Percentiles rank a stretch among this genome's conserved stretches.
phyloP scores from a whole-genome alignment of 768 basidiomycete genomes.

The Suillus alpinus region DNA sequence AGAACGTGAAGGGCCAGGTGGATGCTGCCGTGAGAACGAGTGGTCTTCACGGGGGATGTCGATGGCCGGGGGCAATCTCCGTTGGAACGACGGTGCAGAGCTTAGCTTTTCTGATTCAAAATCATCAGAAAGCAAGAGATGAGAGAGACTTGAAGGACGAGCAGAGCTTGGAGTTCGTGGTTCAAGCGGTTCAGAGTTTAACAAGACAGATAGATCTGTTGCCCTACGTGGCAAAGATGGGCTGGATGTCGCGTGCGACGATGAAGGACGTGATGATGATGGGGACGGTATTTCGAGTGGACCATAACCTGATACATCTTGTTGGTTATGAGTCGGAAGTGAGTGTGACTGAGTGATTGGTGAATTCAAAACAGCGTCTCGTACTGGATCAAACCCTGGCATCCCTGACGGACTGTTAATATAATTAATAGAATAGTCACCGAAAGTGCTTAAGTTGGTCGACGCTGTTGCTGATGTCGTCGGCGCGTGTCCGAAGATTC shows the following conservation, averaged over 20 bases:
- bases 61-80: constrained; percentile 31
- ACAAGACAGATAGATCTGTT: constrained; percentile 73
- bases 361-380: constrained; percentile 82
- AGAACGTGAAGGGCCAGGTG: constrained; percentile 8
- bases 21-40: constrained; percentile 25
- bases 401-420: constrained; percentile 8
- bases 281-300: constrained; percentile 34
- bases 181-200: constrained; percentile 58
- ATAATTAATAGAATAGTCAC: not conserved
- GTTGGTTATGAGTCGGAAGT: constrained; percentile 22
- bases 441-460: not conserved
- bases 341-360: constrained; percentile 51
- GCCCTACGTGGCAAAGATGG: constrained; percentile 58
- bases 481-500: not conserved
- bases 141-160: constrained; percentile 43
- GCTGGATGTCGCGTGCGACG: constrained; percentile 35
- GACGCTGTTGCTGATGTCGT: not conserved
- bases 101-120: constrained; percentile 26
- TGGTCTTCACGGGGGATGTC: constrained; percentile 31
- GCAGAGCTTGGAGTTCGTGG: constrained; percentile 35
- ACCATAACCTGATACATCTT: constrained; percentile 4
- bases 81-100: constrained; percentile 25
- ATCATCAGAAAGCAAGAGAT: constrained; percentile 34
- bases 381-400: constrained; percentile 76
- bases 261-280: constrained; percentile 35